These are phyloP conservation scores for Skeletonema menzelii DNA, from an alignment of 108 stramenopile genomes.

Conservation along the genomic window DNA sequence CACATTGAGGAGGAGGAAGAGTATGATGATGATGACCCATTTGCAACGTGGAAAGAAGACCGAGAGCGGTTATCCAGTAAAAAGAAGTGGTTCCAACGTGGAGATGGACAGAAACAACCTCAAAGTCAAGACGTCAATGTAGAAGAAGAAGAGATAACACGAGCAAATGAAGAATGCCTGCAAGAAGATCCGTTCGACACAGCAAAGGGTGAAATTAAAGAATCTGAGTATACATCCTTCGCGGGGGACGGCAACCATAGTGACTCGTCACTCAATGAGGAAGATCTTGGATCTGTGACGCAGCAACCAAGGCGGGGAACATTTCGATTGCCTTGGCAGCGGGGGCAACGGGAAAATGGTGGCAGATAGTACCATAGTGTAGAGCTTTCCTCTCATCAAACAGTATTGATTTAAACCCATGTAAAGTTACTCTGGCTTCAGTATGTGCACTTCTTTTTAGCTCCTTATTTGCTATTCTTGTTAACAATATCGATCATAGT, in stretches of 20 bases:
- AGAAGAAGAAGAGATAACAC: not conserved
- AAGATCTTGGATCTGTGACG: not conserved
- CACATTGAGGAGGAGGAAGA: slow-evolving; percentile 12
- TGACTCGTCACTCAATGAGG: not conserved
- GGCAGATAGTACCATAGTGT: not conserved
- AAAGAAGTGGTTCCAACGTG: not conserved
- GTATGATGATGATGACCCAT: slow-evolving; percentile 29
- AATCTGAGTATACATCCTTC: not conserved
- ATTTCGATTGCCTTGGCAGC: not conserved
- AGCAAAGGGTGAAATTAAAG: not conserved
- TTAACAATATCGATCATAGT: slow-evolving; percentile 75
- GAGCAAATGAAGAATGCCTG: not conserved
- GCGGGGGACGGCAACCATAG: not conserved
- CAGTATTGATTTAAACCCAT: too few relatives aligned
- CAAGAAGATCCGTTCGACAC: not conserved
- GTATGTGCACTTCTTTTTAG: not conserved
- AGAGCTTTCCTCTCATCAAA: too few relatives aligned
- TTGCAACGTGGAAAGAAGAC: slow-evolving; percentile 22
- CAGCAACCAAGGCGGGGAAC: not conserved
- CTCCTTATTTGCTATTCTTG: not conserved
- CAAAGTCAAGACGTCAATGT: not conserved
- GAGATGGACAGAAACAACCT: not conserved
- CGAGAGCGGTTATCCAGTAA: not conserved
- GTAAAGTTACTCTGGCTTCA: not conserved
- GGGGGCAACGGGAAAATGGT: not conserved